A percentile compares a stretch with the other conserved stretches of the same genome.
Evolutionary conservation across 2,329 filamentous ascomycete species (phyloP).

Genomic region (Tothia fuscella): DNA sequence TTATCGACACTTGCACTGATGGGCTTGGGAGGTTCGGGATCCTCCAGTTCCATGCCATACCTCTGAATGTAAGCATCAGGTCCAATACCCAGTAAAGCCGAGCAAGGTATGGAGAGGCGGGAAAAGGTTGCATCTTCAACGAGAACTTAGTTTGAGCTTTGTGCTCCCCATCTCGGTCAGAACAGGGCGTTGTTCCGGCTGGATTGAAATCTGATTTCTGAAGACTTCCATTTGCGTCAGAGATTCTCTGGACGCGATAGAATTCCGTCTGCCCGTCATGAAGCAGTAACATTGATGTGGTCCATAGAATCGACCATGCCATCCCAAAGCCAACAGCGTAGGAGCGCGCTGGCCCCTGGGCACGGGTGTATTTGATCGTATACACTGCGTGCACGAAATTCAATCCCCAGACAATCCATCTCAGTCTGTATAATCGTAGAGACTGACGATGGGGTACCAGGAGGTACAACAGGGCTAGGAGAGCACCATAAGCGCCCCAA

Average conservation of each 20-base stretch:
- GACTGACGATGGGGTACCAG: slow-evolving; percentile 36
- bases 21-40: slow-evolving; percentile 35
- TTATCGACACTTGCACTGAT: slow-evolving; percentile 29
- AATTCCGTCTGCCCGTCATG: slow-evolving; percentile 45
- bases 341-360: slow-evolving; percentile 38
- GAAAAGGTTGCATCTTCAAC: slow-evolving; percentile 44
- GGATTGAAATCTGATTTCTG: neutral
- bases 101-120: slow-evolving; percentile 33
- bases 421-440: slow-evolving; percentile 27
- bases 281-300: slow-evolving; percentile 39
- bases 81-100: slow-evolving; percentile 48
- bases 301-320: slow-evolving; percentile 44
- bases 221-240: slow-evolving; percentile 8
- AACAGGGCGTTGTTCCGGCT: slow-evolving; percentile 8
- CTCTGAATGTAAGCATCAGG: slow-evolving; percentile 45
- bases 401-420: slow-evolving; percentile 34
- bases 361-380: slow-evolving; percentile 32
- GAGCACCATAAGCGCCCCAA: slow-evolving; percentile 27
- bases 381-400: slow-evolving; percentile 33
- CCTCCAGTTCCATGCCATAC: slow-evolving; percentile 47
- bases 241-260: slow-evolving; percentile 39
- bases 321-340: slow-evolving; percentile 44
- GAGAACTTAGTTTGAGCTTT: slow-evolving; percentile 18
- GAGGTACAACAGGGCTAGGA: slow-evolving; percentile 36
- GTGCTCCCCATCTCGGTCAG: neutral